A percentile compares a stretch with the other conserved stretches of the same genome.
phyloP scores from a whole-genome alignment of 306 rosid species.

The Citrullus colocynthis region DNA sequence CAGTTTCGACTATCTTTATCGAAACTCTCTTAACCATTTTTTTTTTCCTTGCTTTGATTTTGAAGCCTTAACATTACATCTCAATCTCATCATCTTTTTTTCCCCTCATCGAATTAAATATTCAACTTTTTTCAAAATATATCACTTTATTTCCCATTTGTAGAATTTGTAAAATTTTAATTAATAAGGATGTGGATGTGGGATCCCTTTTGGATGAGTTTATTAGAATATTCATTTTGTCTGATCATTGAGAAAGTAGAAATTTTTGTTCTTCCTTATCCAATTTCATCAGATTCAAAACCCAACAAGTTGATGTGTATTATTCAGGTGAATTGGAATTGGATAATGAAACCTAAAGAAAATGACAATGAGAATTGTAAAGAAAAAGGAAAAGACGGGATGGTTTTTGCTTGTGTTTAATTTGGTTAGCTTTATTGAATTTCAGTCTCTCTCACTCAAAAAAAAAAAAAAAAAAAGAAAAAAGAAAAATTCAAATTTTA shows the following conservation, averaged over 20 bases:
- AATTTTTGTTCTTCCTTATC: slow-evolving; percentile 44
- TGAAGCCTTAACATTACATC: slow-evolving; percentile 15
- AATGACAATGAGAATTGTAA: background rate
- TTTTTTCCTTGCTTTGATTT: slow-evolving; percentile 33
- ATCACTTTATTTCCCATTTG: background rate
- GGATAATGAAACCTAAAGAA: background rate
- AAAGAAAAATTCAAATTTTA: no score
- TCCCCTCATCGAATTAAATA: background rate
- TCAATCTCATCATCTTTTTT: background rate
- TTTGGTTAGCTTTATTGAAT: background rate
- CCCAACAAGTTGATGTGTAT: background rate
- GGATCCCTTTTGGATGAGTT: slow-evolving; percentile 24
- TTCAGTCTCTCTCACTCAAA: no score
- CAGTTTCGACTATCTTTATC: slow-evolving; percentile 95
- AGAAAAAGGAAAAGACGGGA: background rate
- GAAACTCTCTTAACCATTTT: slow-evolving; percentile 58
- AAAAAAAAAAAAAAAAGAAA: no score
- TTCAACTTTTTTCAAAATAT: background rate
- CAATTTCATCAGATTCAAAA: slow-evolving; percentile 10
- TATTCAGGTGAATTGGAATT: background rate
- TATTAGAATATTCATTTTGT: slow-evolving; percentile 60
- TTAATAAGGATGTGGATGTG: background rate
- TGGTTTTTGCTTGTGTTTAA: background rate
- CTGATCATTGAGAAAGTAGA: slow-evolving; percentile 26
- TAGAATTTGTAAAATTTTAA: background rate